Evolutionary conservation across 495 filamentous ascomycete genomes (phyloP).

Genomic region (Acidomyces sp.): DNA sequence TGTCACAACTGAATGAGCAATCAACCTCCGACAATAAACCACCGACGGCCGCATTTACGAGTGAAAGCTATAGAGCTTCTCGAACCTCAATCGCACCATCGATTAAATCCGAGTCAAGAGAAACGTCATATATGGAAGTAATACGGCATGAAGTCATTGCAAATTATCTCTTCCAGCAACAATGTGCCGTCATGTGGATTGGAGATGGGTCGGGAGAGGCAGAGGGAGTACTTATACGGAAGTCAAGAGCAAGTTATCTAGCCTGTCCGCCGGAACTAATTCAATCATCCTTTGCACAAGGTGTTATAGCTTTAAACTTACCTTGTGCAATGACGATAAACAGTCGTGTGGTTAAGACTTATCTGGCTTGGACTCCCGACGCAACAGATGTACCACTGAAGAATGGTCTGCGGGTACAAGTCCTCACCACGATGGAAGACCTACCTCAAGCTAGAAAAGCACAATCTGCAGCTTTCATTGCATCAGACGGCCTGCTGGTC

Average conservation of each 20-base stretch:
- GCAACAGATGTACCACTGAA: conserved; percentile 60
- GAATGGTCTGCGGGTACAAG: conserved; percentile 61
- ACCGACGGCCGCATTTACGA: neutral
- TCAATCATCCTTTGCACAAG: conserved; percentile 42
- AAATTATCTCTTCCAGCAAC: conserved; percentile 68
- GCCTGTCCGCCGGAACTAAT: conserved; percentile 50
- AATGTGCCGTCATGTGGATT: conserved; percentile 58
- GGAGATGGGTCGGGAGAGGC: conserved; percentile 49
- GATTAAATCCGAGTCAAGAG: neutral
- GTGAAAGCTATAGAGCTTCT: conserved; percentile 1
- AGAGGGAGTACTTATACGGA: conserved; percentile 60
- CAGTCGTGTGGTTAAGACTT: conserved; percentile 62
- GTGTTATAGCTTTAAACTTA: conserved; percentile 43
- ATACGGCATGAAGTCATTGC: conserved; percentile 79
- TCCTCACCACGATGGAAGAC: conserved; percentile 56
- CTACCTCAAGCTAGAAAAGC: conserved; percentile 50
- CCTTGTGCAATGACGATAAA: conserved; percentile 61
- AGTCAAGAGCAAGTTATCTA: conserved; percentile 52
- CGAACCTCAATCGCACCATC: conserved; percentile 1
- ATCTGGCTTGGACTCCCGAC: conserved; percentile 55
- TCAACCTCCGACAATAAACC: conserved; percentile 7
- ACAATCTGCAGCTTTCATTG: conserved; percentile 69
- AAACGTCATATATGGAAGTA: conserved; percentile 36
- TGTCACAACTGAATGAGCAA: neutral
- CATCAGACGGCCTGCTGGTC: conserved; percentile 49